Base-by-base conservation (phyloP, 768 basidiomycete genomes). In the Xerocomellus amylosporus region DNA sequence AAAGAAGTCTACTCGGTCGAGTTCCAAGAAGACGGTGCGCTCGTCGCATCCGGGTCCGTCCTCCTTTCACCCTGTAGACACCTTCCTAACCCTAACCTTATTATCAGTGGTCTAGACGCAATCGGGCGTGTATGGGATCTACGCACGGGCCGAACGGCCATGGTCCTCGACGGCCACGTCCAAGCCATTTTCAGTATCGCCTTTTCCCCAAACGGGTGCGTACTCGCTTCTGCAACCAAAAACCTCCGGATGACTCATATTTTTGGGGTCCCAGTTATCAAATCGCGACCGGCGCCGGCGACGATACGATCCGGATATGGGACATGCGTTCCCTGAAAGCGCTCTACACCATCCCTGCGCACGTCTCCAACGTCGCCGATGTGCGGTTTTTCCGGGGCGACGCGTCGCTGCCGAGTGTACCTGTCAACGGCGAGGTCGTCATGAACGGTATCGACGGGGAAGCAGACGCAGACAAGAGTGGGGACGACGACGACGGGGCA, bases 281-380 rank as follows among this genome's bases (percentile, higher is more conserved):
- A 79, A 87, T 99, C 46, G 97, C 95, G 30, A 97, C 97, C 0
- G 97, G 96, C 36, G 87, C 94, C 5, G 93, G 91, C 42, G 97
- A 99, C 71, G 97, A 98, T 68, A 97, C 97, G 0, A 89, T 99
- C 65, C 88, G 95, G 45, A 92, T 98, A 78, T 99, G 97, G 97
- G 97, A 99, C 74, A 85, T 98, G 76, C 87, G 97, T 37, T 88
- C 90, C 15, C 79, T 97, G 31, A 93, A 88, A 61, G 86, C 93
- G n/a, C 74, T 94, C 12, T 93, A 97, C 71, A 98, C 93, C 39
- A 97, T 98, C 61, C 95, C 96, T 2, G 97, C 94, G 0, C 97
- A 99, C 75, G 81, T 88, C 34, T 94, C 90, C 51, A 96, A 95
- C 68, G 89, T 98, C 48, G 89, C 95, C 15, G 97, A 99, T 64